Evolutionary conservation across 176 grass and related monocot species (phyloP).

Genomic region (Zizania latifolia): DNA sequence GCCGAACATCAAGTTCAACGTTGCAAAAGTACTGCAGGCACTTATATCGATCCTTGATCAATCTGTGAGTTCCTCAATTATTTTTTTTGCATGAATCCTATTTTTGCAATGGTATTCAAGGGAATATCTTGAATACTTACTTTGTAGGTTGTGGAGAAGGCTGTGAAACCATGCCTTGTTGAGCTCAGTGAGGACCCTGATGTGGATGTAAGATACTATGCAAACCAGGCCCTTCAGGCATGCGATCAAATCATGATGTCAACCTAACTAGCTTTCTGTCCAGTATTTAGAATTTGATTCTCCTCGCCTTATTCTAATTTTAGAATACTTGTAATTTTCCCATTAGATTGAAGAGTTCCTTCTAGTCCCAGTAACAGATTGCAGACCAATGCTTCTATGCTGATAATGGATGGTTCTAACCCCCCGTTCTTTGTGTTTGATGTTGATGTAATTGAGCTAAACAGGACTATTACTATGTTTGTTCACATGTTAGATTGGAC

Average conservation of each 20-base stretch:
- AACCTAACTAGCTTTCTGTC: slow-evolving; percentile 40
- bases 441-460: slow-evolving; percentile 36
- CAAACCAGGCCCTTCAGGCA: slow-evolving; percentile 70
- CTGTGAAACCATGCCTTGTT: slow-evolving; percentile 68
- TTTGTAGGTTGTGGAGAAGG: slow-evolving; percentile 64
- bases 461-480: too few species aligned
- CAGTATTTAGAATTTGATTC: slow-evolving; percentile 28
- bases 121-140: too few species aligned
- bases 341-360: slow-evolving; percentile 22
- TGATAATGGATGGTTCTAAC: slow-evolving; percentile 26
- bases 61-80: slow-evolving; percentile 54
- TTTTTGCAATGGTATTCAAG: slow-evolving; percentile 1
- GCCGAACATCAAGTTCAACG: slow-evolving; percentile 96
- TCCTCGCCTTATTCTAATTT: slow-evolving; percentile 31
- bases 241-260: slow-evolving; percentile 92
- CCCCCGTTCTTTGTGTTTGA: slow-evolving; percentile 6
- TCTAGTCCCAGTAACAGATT: slow-evolving; percentile 21
- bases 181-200: slow-evolving; percentile 98
- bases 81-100: neutral
- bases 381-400: slow-evolving; percentile 16
- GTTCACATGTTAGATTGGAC: neutral
- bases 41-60: slow-evolving; percentile 72
- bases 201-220: slow-evolving; percentile 84
- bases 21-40: slow-evolving; percentile 78
- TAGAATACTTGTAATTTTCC: slow-evolving; percentile 38